phyloP scores from a whole-genome alignment of 768 basidiomycete genomes.

The Macrocybe gigantea region DNA sequence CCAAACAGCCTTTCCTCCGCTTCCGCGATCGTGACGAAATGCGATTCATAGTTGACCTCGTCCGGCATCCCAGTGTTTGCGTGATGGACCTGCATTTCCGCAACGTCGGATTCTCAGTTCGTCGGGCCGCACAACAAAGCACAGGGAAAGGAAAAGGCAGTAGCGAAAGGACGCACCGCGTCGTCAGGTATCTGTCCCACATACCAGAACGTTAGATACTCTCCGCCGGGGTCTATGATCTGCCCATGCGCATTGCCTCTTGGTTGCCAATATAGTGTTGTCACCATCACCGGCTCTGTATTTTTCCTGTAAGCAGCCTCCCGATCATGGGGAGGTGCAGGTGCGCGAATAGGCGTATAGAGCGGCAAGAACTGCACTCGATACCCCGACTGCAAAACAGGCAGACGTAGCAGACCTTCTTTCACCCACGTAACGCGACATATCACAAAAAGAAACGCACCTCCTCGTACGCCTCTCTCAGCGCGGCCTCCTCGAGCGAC shows the following conservation, averaged over 20 bases:
- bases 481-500: conserved; percentile 48
- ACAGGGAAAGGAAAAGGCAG: too few relatives aligned
- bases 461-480: conserved; percentile 68
- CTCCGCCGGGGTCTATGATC: conserved; percentile 25
- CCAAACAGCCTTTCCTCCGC: conserved; percentile 28
- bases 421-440: background rate
- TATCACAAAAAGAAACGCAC: conserved; percentile 22
- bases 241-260: conserved; percentile 1
- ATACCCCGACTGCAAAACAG: conserved; percentile 39
- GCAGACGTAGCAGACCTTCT: background rate
- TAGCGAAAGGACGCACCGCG: conserved; percentile 30
- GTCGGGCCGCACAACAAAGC: too few relatives aligned
- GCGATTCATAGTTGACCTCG: conserved; percentile 41
- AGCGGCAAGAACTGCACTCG: conserved; percentile 41
- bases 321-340: conserved; percentile 23
- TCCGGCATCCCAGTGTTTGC: conserved; percentile 52
- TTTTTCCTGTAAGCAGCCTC: conserved; percentile 11
- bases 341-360: conserved; percentile 33
- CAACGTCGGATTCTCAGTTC: too few relatives aligned
- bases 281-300: conserved; percentile 42
- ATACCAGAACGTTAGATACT: conserved; percentile 54
- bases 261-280: conserved; percentile 22
- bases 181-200: conserved; percentile 45
- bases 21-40: conserved; percentile 38
- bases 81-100: conserved; percentile 31